Evolutionary conservation across 805 yeast genomes (phyloP), one percentile per base, ranked within the genome.

Genomic region (Teunomyces panamensis): DNA sequence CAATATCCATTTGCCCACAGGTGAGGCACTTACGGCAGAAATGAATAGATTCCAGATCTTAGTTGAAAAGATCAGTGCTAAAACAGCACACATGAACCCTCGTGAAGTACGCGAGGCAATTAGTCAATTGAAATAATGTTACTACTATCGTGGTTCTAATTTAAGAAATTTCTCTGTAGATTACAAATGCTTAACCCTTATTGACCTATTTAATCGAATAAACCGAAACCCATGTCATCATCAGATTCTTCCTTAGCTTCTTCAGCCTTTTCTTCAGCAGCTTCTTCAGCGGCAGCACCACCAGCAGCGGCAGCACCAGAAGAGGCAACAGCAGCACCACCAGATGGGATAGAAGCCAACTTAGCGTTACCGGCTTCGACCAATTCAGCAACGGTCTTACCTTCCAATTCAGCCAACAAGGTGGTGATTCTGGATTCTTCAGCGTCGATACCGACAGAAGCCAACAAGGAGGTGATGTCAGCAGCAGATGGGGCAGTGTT

Each of bases 331-430:
- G 94, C 96, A 74, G 97, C 94, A 79, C 96, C 97, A 75, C 97
- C 97, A 68, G 97, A 66, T 77, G 98, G 97, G 60, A 92, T 95
- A 62, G 98, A 84, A 63, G 98, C 95, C 73, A 94, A 88, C 83
- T 94, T 94, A 79, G 86, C 78, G 77, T 87, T 78, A 82, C 99
- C 99, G 79, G 84, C 94, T 65, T 96, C 87, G 65, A 94, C 84
- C 78, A 94, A 84, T 71, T 89, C 96, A 62, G 77, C 83, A 65
- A 89, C 81, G 69, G 87, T 69, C 85, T 94, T 94, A 77, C 98
- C 99, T 75, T 89, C 94, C 65, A 94, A 81, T 67, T 94, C 87
- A 63, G 87, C 63, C 65, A 94, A 76, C 68, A 94, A 83, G 64
- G 86, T 64, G 63, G 87, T 75, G 71, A 94, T 77, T 75, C 90